phyloP scores from a whole-genome alignment of 2,329 filamentous ascomycete genomes.

The Sporothrix dimorphospora region DNA sequence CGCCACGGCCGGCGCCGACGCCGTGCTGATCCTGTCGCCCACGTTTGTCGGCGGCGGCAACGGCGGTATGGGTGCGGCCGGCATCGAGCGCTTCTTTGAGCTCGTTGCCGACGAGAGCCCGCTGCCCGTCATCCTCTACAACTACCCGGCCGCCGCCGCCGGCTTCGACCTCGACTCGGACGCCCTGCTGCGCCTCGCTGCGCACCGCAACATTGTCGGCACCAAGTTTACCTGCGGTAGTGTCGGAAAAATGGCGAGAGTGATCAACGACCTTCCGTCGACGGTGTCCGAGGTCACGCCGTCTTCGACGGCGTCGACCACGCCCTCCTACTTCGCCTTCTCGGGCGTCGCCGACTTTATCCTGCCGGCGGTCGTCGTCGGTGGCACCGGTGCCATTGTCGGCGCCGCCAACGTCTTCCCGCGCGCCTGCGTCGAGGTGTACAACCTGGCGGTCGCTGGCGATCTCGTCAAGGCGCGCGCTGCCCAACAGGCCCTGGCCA shows the following conservation, averaged over 20 bases:
- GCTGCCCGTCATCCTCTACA: conserved; percentile 79
- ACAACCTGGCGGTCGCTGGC: conserved; percentile 73
- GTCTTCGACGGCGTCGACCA: conserved; percentile 35
- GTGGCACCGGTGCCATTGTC: conserved; percentile 83
- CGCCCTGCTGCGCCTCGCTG: conserved; percentile 74
- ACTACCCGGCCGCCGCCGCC: conserved; percentile 83
- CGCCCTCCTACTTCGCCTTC: conserved; percentile 76
- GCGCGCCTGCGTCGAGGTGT: conserved; percentile 75
- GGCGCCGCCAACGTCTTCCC: conserved; percentile 83
- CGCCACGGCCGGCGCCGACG: conserved; percentile 73
- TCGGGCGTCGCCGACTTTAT: conserved; percentile 87
- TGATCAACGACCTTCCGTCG: conserved; percentile 41
- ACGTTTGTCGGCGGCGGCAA: conserved; percentile 71
- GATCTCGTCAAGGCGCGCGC: conserved; percentile 73
- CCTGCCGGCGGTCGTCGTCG: conserved; percentile 74
- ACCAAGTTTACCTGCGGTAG: conserved; percentile 92
- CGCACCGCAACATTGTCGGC: conserved; percentile 81
- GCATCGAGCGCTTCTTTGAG: conserved; percentile 59
- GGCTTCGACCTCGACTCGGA: conserved; percentile 90
- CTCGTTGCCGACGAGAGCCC: conserved; percentile 75
- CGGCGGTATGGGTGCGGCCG: conserved; percentile 69
- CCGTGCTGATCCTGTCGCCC: conserved; percentile 76
- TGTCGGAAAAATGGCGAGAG: conserved; percentile 83
- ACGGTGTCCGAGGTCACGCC: conserved; percentile 53
- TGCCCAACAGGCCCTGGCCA: conserved; percentile 73